Percentiles rank a stretch among this genome's conserved stretches.
These are phyloP conservation scores for Xanthoconium separans DNA, from an alignment of 1,284 basidiomycete genomes.

Conservation along the genomic window DNA sequence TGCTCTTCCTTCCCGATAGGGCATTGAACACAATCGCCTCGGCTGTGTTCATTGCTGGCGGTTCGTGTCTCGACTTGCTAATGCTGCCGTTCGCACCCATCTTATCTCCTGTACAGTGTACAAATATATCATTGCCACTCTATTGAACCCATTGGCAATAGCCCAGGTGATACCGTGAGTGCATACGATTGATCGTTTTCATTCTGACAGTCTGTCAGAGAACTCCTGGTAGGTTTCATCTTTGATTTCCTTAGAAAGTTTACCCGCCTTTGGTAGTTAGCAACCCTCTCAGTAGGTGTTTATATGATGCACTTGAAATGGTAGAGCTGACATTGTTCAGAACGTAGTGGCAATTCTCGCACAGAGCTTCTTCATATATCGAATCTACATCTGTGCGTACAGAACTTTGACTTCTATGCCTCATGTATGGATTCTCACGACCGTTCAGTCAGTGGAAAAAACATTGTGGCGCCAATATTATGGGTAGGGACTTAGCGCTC, in stretches of 20 bases:
- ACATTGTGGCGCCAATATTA: no score
- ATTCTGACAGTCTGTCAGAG: neutral
- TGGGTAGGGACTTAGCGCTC: no score
- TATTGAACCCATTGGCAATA: neutral
- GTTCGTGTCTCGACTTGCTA: neutral
- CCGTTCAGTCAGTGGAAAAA: no score
- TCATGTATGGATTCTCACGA: neutral
- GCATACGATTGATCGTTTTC: neutral
- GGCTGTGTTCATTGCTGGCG: neutral
- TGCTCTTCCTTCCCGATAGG: neutral
- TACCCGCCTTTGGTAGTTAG: neutral
- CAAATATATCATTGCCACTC: neutral
- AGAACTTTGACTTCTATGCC: neutral
- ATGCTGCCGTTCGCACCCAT: neutral
- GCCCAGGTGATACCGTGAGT: neutral
- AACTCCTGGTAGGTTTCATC: neutral
- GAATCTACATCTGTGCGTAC: slow-evolving; percentile 14
- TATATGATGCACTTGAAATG: neutral
- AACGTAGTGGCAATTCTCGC: neutral
- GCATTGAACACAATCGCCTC: no score
- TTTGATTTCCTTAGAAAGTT: neutral
- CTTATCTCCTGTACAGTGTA: neutral
- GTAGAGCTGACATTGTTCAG: slow-evolving; percentile 4
- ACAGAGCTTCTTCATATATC: slow-evolving; percentile 13
- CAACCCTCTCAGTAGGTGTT: neutral